A percentile compares a stretch with the other conserved stretches of the same genome.
phyloP scores from a whole-genome alignment of 2,329 filamentous ascomycete species.

The Chrysoporthe cubensis region DNA sequence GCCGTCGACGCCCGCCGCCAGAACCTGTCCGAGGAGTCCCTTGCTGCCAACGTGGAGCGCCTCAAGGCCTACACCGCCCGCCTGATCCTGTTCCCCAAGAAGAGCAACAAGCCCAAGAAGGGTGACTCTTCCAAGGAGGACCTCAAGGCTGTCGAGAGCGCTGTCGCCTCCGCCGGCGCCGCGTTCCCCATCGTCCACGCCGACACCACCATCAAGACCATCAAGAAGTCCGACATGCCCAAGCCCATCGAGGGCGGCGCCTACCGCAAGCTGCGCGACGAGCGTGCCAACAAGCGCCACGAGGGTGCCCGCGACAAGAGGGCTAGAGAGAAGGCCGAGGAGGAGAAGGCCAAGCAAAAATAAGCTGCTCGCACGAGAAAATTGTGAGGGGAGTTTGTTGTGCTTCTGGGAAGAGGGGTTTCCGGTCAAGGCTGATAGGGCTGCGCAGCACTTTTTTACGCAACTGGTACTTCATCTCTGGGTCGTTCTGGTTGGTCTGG shows the following conservation, averaged over 20 bases:
- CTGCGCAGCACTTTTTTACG: conserved; percentile 19
- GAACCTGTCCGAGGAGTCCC: conserved; percentile 95
- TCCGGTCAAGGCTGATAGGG: conserved; percentile 15
- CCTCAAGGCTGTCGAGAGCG: conserved; percentile 62
- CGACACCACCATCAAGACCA: conserved; percentile 68
- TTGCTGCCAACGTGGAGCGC: conserved; percentile 93
- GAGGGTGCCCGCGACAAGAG: conserved; percentile 91
- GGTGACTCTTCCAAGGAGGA: conserved; percentile 88
- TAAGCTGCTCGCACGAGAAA: conserved; percentile 49
- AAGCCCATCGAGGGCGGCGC: conserved; percentile 79
- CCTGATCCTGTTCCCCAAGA: conserved; percentile 97
- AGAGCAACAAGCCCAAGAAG: conserved; percentile 90
- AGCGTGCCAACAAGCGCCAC: conserved; percentile 81
- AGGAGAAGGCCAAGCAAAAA: conserved; percentile 79
- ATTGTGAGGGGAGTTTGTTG: conserved; percentile 15
- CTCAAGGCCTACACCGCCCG: conserved; percentile 97
- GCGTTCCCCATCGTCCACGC: conserved; percentile 75
- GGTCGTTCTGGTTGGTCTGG: conserved; percentile 32
- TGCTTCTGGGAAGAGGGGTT: conserved; percentile 16
- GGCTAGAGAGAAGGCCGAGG: conserved; percentile 83
- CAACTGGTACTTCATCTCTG: conserved; percentile 30
- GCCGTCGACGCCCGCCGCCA: conserved; percentile 93
- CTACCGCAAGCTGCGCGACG: conserved; percentile 82
- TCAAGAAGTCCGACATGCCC: conserved; percentile 82
- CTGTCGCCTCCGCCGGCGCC: conserved; percentile 54